Base-by-base conservation (phyloP, 139 green algal species). In the Chlamydomonas schloesseri region DNA sequence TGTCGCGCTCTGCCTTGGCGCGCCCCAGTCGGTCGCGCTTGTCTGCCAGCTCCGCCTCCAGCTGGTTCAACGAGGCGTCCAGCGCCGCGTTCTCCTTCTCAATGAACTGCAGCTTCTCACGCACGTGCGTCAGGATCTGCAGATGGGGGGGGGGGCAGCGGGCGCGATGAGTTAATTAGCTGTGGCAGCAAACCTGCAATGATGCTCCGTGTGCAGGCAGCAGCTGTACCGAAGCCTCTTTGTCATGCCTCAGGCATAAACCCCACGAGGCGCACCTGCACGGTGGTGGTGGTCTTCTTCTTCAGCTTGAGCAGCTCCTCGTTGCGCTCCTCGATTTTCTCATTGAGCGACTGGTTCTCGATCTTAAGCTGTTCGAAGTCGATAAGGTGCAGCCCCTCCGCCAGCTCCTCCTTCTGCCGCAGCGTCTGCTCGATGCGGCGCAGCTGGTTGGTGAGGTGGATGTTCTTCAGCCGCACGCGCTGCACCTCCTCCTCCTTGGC, bases 281-380 rank as follows among this genome's bases (percentile, higher is more conserved):
- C 94, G 0, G 94, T 96, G 53, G 88, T 90, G 34, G 91, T 96
- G 21, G 93, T 97, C 91, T 98, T 98, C 84, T 94, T 95, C 33
- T 92, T 91, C 82, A 98, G 92, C 90, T 96, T 97, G 36, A 96
- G 86, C 73, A 98, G 91, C 92, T 98, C 96, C 83, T 97, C 94
- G 82, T 95, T 96, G 23, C 94, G 89, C 89, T 97, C 96, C 90
- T 98, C 96, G 67, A 97, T 97, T 88, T 97, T 97, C 75, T 96
- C 94, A 37, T 95, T 94, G 73, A 98, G 89, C 58, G 84, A 93
- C 89, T 96, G 94, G 87, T 97, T 98, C 87, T 98, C 96, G 64
- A 98, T 98, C 88, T 98, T 97, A 70, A 98, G 94, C 92, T 98
- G 96, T 94, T 98, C 96, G 91, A 98, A 98, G 91, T 98, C 96